Conservation (phyloP, 2,329 filamentous ascomycete species). For the Blumeriella jaapii region DNA sequence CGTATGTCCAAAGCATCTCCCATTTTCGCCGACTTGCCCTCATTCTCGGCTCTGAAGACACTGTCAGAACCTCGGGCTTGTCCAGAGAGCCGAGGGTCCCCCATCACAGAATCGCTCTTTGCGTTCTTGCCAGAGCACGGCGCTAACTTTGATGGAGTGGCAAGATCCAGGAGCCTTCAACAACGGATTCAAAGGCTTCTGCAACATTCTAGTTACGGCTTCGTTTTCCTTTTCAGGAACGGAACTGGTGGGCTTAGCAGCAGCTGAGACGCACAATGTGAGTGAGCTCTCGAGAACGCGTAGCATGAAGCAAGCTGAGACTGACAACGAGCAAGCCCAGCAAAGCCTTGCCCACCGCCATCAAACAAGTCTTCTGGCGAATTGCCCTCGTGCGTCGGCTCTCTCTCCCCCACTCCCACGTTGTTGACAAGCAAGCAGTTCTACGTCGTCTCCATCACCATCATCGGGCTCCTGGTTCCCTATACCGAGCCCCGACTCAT, state of each 20-base stretch:
- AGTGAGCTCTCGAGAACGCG: conserved; percentile 69
- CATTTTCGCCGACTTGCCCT: too few species aligned
- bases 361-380: conserved; percentile 97
- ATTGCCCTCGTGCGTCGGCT: conserved; percentile 52
- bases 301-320: conserved; percentile 88
- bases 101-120: too few species aligned
- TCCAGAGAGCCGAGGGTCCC: too few species aligned
- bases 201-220: conserved; percentile 64
- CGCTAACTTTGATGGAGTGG: too few species aligned
- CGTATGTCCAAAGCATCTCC: too few species aligned
- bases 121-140: too few species aligned
- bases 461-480: conserved; percentile 75
- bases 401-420: too few species aligned
- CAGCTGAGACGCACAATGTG: conserved; percentile 69
- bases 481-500: conserved; percentile 56
- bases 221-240: conserved; percentile 71
- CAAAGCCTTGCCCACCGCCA: too few species aligned
- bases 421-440: too few species aligned
- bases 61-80: too few species aligned
- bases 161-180: conserved; percentile 67
- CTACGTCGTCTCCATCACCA: conserved; percentile 70
- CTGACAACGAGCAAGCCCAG: too few species aligned
- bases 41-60: too few species aligned
- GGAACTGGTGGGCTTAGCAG: conserved; percentile 65
- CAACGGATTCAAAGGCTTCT: conserved; percentile 72